phyloP scores from a whole-genome alignment of 371 early-diverging fungal species.

The Conidiobolus incongruus region DNA sequence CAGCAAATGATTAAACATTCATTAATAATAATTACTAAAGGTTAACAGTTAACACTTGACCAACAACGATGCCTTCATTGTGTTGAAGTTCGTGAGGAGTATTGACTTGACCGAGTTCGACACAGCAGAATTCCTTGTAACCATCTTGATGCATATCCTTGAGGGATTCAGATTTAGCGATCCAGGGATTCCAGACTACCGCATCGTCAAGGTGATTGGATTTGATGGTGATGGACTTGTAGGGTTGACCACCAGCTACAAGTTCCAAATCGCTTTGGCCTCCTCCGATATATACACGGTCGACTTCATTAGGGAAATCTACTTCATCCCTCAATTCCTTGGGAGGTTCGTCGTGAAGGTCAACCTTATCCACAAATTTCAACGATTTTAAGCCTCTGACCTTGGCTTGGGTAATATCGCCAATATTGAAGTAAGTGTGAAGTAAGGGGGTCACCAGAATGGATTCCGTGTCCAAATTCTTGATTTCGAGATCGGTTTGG shows the following conservation, averaged over 20 bases:
- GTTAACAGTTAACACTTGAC: no score
- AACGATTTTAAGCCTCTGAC: constrained; percentile 33
- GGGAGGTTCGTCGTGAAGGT: constrained; percentile 7
- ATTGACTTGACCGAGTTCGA: constrained; percentile 73
- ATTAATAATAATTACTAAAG: no score
- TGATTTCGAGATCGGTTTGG: constrained; percentile 32
- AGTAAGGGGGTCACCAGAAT: constrained; percentile 68
- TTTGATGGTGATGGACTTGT: constrained; percentile 15
- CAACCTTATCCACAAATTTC: constrained; percentile 53
- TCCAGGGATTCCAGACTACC: constrained; percentile 96
- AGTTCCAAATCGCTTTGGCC: constrained; percentile 17
- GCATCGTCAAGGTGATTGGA: constrained; percentile 41
- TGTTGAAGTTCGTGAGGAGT: no score
- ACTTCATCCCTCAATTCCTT: constrained; percentile 19
- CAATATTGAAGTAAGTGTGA: constrained; percentile 73
- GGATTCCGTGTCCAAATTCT: constrained; percentile 36
- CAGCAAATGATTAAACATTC: no score
- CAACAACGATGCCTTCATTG: no score
- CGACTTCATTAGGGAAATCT: constrained; percentile 36
- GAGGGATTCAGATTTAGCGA: constrained; percentile 66
- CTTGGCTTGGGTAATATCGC: constrained; percentile 30
- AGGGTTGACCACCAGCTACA: constrained; percentile 18
- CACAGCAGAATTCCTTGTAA: constrained; percentile 66
- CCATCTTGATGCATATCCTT: constrained; percentile 70
- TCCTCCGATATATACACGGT: constrained; percentile 46